These are phyloP conservation scores for Zea luxurians DNA, from an alignment of 176 grass and related monocot genomes.

Conservation along the genomic window DNA sequence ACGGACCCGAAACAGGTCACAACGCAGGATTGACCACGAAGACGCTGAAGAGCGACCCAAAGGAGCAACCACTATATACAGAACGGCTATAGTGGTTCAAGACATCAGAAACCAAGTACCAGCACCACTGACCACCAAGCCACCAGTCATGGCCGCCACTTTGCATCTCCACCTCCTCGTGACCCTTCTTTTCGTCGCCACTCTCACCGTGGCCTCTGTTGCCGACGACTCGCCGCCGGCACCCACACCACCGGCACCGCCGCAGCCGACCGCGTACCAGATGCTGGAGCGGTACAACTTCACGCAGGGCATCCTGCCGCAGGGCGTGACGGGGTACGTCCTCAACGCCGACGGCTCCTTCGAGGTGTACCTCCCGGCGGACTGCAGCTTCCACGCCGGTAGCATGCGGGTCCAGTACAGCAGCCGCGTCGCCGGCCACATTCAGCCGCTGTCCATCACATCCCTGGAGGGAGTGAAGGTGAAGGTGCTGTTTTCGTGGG, in stretches of 20 bases:
- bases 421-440: slow-evolving; percentile 40
- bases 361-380: slow-evolving; percentile 45
- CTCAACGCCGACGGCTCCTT: slow-evolving; percentile 46
- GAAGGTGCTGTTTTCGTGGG: slow-evolving; percentile 46
- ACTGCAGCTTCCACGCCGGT: slow-evolving; percentile 42
- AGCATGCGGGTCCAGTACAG: slow-evolving; percentile 38
- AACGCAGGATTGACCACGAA: no score
- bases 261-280: slow-evolving; percentile 39
- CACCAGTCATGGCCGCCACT: background rate
- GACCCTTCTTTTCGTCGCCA: background rate
- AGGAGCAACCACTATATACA: background rate
- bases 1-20: no score
- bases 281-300: slow-evolving; percentile 59
- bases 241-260: background rate
- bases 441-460: slow-evolving; percentile 2
- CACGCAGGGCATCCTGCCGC: slow-evolving; percentile 58
- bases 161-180: background rate
- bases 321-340: slow-evolving; percentile 33
- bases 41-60: no score
- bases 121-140: background rate
- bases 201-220: background rate
- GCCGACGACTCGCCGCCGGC: background rate
- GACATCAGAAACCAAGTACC: background rate
- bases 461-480: slow-evolving; percentile 49
- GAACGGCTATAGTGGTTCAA: no score